Conservation (phyloP, 768 basidiomycete genomes). For the Lepiota subincarnata region DNA sequence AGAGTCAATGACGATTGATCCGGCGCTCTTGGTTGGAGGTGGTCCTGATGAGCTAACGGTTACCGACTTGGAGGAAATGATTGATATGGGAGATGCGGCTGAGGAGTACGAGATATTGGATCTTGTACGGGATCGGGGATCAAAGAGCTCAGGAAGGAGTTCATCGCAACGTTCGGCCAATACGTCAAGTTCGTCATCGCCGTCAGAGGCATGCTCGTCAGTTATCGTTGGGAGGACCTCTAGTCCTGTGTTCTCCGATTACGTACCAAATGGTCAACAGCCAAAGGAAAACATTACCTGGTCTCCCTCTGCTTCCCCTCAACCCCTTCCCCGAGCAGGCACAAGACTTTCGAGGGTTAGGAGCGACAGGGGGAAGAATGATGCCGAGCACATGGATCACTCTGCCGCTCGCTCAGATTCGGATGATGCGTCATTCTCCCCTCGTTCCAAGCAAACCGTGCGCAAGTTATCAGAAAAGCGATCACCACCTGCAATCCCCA, state of each 20-base stretch:
- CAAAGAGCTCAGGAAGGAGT: background rate
- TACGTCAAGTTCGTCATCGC: background rate
- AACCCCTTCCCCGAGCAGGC: background rate
- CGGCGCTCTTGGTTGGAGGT: background rate
- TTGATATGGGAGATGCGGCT: background rate
- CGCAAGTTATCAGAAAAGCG: background rate
- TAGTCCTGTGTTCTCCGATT: slow-evolving; percentile 4
- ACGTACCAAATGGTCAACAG: background rate
- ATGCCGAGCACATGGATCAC: too few species aligned
- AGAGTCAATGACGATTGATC: background rate
- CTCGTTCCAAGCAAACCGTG: background rate
- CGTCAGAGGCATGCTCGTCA: background rate
- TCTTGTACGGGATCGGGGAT: too few species aligned
- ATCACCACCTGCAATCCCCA: background rate
- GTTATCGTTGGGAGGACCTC: background rate
- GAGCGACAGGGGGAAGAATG: too few species aligned
- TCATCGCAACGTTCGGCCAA: background rate
- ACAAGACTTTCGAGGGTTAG: background rate
- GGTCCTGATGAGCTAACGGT: background rate
- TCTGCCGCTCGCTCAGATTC: background rate
- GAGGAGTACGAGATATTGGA: too few species aligned
- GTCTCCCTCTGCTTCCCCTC: background rate
- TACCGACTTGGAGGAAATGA: background rate
- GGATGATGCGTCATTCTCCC: background rate
- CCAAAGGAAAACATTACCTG: background rate